These are phyloP conservation scores for Fusarium aywerte DNA, from an alignment of 2,329 filamentous ascomycete species.

Conservation along the genomic window DNA sequence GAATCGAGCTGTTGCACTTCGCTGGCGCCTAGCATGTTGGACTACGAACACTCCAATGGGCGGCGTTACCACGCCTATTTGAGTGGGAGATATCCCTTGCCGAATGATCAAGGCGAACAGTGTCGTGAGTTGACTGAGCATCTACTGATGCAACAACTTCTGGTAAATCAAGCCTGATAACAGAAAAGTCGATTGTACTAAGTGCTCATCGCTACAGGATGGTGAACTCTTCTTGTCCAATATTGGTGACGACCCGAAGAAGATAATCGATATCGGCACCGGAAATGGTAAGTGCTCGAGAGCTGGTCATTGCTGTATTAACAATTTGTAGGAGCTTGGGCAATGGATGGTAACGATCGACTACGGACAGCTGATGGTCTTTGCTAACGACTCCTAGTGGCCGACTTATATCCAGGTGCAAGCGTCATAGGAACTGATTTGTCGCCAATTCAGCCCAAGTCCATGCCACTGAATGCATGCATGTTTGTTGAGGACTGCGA, in stretches of 20 bases:
- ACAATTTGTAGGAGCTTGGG: conserved; percentile 58
- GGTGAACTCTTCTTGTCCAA: conserved; percentile 56
- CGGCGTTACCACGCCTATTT: conserved; percentile 58
- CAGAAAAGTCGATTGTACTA: conserved; percentile 1
- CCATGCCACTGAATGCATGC: conserved; percentile 68
- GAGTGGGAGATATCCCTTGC: conserved; percentile 58
- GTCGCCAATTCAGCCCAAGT: conserved; percentile 59
- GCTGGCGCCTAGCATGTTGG: conserved; percentile 49
- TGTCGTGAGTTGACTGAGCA: conserved; percentile 60
- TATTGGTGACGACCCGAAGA: conserved; percentile 54
- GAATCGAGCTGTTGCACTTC: conserved; percentile 50
- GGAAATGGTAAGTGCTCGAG: conserved; percentile 55
- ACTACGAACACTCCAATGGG: conserved; percentile 50
- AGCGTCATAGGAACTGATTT: conserved; percentile 56
- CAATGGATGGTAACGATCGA: conserved; percentile 57
- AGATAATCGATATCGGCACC: conserved; percentile 61
- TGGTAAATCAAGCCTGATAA: conserved; percentile 42
- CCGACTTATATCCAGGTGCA: conserved; percentile 55
- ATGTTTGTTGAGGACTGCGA: conserved; percentile 72
- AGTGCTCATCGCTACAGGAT: conserved; percentile 39
- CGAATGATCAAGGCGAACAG: conserved; percentile 60
- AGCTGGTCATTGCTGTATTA: neutral
- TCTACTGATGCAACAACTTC: conserved; percentile 57
- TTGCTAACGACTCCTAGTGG: conserved; percentile 47
- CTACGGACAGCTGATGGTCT: neutral